These are phyloP conservation scores for Ascochyta fabae DNA, from an alignment of 2,329 filamentous ascomycete genomes.

Conservation along the genomic window DNA sequence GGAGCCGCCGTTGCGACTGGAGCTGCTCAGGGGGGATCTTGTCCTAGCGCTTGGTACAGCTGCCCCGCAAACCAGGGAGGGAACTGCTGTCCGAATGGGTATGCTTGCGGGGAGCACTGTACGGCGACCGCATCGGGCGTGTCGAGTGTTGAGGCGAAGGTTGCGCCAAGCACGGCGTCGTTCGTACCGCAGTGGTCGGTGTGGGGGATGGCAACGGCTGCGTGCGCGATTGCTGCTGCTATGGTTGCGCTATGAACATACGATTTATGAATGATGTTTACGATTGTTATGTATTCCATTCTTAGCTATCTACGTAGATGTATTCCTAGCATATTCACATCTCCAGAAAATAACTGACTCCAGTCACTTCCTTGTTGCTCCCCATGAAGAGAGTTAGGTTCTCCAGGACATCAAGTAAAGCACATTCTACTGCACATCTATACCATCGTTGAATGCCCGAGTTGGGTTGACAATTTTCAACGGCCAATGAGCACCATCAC, in stretches of 20 bases:
- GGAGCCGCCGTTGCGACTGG: conserved; percentile 52
- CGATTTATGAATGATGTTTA: conserved; percentile 2
- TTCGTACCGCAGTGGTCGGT: conserved; percentile 35
- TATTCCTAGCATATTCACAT: not conserved
- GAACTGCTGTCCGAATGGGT: conserved; percentile 79
- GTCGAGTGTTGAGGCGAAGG: conserved; percentile 43
- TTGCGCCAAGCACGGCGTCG: conserved; percentile 47
- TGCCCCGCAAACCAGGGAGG: conserved; percentile 72
- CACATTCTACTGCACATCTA: not conserved
- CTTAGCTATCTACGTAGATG: not conserved
- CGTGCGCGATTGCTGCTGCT: conserved; percentile 42
- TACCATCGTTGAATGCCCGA: not conserved
- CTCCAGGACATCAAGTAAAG: no score
- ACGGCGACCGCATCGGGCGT: conserved; percentile 42
- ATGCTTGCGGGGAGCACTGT: conserved; percentile 45
- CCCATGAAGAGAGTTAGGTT: no score
- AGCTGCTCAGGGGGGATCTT: conserved; percentile 56
- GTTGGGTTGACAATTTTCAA: not conserved
- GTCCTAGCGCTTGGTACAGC: conserved; percentile 79
- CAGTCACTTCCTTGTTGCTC: no score
- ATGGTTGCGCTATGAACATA: conserved; percentile 48
- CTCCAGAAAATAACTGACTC: no score
- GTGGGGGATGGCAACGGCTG: conserved; percentile 41
- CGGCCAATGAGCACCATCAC: not conserved
- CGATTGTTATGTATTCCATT: not conserved